Base-by-base conservation (phyloP, 2,329 filamentous ascomycete genomes). In the Colletotrichum sp. region DNA sequence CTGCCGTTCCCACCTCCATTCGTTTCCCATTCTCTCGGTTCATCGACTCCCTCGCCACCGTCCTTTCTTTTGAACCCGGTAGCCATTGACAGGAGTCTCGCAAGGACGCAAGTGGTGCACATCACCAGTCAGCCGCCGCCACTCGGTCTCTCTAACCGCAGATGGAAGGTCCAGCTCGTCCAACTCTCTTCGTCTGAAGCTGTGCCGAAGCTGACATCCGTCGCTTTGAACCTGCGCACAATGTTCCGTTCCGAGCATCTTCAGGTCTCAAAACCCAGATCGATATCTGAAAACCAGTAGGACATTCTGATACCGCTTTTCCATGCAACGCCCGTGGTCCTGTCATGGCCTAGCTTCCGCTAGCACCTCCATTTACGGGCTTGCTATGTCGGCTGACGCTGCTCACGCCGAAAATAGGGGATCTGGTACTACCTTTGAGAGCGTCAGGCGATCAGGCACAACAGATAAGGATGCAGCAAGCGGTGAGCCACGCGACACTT, bases 401-500 rank as follows among this genome's bases (percentile, higher is more conserved):
- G 18, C 28, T 75, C 63, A 59, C n/a, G 57, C 64, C 73, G 73
- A 55, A 64, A 26, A 10, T 73, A 55, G 55, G 68, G 36, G 18
- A 32, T 67, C 57, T 36, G 64, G 39, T 61, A 30, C 36, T 43
- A 60, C 65, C 13, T 28, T 26, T 18, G 43, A 18, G 55, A 30
- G 60, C 26, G 64, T 75, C 73, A 75, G 57, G 52, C 73, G 73
- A 75, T 57, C 26, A 30, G 73, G 57, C 16, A 64, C 10, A 67
- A 26, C 24, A 73, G 63, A 75, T 73, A 75, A 75, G 64, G 43
- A 68, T 32, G 43, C 34, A 63, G 63, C 73, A 30, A 39, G 73
- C 70, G 64, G 43, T 72, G 70, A 75, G 30, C 70, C 73, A 75
- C 70, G 73, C 73, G 70, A 73, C 63, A 75, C 73, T 39, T 34